Percentiles rank a stretch among this genome's conserved stretches.
phyloP scores from a whole-genome alignment of 2,329 filamentous ascomycete genomes.

The Exophiala dermatitidis region DNA sequence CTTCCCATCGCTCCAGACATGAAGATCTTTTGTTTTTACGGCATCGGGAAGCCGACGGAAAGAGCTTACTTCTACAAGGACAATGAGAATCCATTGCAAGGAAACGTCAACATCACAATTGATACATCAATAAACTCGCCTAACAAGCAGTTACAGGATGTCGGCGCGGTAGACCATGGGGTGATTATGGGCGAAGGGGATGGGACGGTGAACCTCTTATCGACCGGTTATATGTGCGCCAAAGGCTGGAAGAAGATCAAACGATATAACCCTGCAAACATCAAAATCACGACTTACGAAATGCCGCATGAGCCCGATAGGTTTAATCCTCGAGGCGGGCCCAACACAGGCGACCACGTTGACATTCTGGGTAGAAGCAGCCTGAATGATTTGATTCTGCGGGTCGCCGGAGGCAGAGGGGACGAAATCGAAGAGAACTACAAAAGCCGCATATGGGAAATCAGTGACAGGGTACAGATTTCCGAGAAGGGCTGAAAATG shows the following conservation, averaged over 20 bases:
- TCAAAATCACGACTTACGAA: slow-evolving; percentile 77
- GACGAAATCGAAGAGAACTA: slow-evolving; percentile 70
- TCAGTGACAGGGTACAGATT: slow-evolving; percentile 76
- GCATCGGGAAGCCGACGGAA: slow-evolving; percentile 85
- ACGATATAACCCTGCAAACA: slow-evolving; percentile 81
- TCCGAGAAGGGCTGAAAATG: slow-evolving; percentile 53
- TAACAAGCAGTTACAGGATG: slow-evolving; percentile 41
- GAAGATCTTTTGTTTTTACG: slow-evolving; percentile 97
- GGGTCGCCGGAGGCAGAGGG: slow-evolving; percentile 78
- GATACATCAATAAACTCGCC: slow-evolving; percentile 54
- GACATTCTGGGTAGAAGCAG: slow-evolving; percentile 86
- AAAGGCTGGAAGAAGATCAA: slow-evolving; percentile 81
- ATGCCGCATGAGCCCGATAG: slow-evolving; percentile 95
- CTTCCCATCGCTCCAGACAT: slow-evolving; percentile 79
- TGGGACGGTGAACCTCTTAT: slow-evolving; percentile 89
- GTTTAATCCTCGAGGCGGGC: slow-evolving; percentile 71
- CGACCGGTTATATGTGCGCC: slow-evolving; percentile 92
- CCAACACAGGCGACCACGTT: slow-evolving; percentile 80
- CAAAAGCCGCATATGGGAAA: slow-evolving; percentile 72
- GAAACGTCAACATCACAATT: slow-evolving; percentile 61
- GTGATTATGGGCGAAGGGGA: slow-evolving; percentile 96
- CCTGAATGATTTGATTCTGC: slow-evolving; percentile 82
- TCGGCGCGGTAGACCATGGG: slow-evolving; percentile 60
- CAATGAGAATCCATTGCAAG: slow-evolving; percentile 44
- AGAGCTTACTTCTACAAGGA: slow-evolving; percentile 83